Evolutionary conservation across 2,329 filamentous ascomycete genomes (phyloP).

Genomic region (Nigrospora sphaerica): DNA sequence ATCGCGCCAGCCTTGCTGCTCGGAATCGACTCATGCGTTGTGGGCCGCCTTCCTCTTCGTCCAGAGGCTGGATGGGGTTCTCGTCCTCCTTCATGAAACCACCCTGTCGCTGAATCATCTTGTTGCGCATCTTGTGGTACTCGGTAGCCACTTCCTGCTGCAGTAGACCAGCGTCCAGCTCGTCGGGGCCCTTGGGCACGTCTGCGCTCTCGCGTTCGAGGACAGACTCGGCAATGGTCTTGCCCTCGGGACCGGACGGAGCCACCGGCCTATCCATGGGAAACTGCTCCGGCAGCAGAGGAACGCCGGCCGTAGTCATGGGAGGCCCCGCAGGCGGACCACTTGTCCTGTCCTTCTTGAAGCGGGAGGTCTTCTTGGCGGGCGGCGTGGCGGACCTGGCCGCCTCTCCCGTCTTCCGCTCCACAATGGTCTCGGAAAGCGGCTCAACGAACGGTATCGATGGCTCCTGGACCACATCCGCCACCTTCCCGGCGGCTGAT

Average conservation of each 20-base stretch:
- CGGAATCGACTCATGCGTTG: conserved; percentile 67
- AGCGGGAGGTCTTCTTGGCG: conserved; percentile 40
- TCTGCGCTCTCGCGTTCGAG: conserved; percentile 43
- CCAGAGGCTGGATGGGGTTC: conserved; percentile 57
- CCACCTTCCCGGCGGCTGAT: conserved; percentile 1
- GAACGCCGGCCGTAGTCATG: conserved; percentile 5
- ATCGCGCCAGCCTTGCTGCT: conserved; percentile 56
- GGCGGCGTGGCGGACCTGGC: conserved; percentile 5
- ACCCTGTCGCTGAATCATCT: conserved; percentile 74
- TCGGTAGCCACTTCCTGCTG: conserved; percentile 73
- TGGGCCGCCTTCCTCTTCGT: conserved; percentile 56
- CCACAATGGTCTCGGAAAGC: conserved; percentile 42
- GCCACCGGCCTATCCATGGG: conserved; percentile 30
- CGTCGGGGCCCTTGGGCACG: conserved; percentile 41
- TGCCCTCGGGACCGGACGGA: conserved; percentile 42
- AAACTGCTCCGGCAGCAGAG: conserved; percentile 31
- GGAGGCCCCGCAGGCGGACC: conserved; percentile 11
- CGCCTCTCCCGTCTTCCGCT: conserved; percentile 25
- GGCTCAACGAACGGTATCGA: conserved; percentile 32
- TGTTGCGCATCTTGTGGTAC: conserved; percentile 77
- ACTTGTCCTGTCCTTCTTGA: conserved; percentile 35
- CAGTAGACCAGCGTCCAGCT: conserved; percentile 65
- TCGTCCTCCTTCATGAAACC: conserved; percentile 73
- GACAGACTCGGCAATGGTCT: conserved; percentile 52
- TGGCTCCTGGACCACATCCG: conserved; percentile 14